phyloP scores from a whole-genome alignment of 23 red algal species.

The Gracilariopsis chorda region DNA sequence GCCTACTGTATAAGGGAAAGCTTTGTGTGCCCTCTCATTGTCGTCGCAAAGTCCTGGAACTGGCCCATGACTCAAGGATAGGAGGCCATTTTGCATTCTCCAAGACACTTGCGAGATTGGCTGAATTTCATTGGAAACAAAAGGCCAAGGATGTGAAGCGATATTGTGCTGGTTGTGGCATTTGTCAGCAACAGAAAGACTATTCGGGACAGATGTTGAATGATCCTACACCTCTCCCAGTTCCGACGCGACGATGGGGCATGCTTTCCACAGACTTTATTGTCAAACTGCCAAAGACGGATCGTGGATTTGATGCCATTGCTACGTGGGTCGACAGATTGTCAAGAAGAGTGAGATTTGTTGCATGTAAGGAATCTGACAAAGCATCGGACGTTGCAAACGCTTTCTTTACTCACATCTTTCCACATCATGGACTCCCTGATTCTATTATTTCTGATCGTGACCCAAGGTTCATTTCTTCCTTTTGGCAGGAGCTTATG shows the following conservation, averaged over 20 bases:
- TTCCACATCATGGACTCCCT: neutral
- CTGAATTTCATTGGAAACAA: neutral
- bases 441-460: neutral
- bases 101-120: neutral
- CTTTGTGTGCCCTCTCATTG: neutral
- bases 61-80: neutral
- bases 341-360: neutral
- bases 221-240: neutral
- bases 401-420: neutral
- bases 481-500: neutral
- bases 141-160: neutral
- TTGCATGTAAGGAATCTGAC: neutral
- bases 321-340: neutral
- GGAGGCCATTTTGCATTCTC: neutral
- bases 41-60: neutral
- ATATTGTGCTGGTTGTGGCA: neutral
- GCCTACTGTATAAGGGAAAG: neutral
- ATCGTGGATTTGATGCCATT: neutral
- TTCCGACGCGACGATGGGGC: neutral
- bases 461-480: neutral
- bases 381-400: neutral
- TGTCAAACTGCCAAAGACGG: neutral
- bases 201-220: neutral
- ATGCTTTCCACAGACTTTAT: neutral
- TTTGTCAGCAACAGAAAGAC: neutral